Conservation (phyloP, 495 filamentous ascomycete species). For the Annulohypoxylon bovei region DNA sequence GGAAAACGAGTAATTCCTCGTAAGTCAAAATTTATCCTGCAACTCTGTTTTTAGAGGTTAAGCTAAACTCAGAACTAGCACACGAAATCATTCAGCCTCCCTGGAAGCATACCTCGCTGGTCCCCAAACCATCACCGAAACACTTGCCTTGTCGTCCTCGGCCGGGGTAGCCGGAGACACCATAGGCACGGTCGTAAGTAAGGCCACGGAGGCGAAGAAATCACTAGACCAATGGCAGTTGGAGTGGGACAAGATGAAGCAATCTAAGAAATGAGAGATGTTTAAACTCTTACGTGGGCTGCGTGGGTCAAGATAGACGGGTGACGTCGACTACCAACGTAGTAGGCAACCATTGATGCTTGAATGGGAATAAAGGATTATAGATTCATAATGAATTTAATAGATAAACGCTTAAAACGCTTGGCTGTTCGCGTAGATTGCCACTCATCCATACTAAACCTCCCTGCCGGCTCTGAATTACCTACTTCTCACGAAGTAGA, state of each 20-base stretch:
- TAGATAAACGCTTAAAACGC: not conserved
- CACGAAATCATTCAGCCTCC: not conserved
- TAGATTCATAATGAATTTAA: too few relatives aligned
- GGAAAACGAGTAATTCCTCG: not conserved
- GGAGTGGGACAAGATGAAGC: not conserved
- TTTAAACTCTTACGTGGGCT: not conserved
- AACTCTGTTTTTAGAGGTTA: too few relatives aligned
- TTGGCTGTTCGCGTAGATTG: not conserved
- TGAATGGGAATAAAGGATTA: too few relatives aligned
- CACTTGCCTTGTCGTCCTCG: not conserved
- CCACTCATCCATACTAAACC: not conserved
- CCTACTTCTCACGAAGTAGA: constrained; percentile 20
- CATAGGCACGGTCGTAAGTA: not conserved
- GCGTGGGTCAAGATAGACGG: not conserved
- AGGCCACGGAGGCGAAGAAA: not conserved
- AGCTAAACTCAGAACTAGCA: not conserved
- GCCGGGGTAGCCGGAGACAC: not conserved
- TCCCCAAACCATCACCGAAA: not conserved
- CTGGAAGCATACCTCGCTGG: constrained; percentile 4
- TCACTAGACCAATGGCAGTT: constrained; percentile 7
- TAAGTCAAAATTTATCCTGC: not conserved
- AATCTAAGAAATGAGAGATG: not conserved
- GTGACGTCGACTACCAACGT: not conserved
- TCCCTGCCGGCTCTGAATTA: not conserved
- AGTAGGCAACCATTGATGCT: not conserved